Evolutionary conservation across 768 basidiomycete genomes (phyloP).

Genomic region (Leccinum aurantiacum): DNA sequence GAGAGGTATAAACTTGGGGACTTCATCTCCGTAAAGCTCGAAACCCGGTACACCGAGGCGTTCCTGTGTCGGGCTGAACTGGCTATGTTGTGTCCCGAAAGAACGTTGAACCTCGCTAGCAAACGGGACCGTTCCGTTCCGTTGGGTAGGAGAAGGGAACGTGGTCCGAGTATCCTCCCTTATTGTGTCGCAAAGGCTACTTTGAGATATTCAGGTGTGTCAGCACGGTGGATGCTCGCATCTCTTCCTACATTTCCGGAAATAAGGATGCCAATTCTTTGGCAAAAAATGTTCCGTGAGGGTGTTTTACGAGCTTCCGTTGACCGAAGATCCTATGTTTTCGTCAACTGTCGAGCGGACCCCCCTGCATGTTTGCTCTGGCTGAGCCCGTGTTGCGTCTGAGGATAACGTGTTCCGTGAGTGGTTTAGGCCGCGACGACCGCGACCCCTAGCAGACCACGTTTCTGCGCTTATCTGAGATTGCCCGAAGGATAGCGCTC

Average conservation of each 20-base stretch:
- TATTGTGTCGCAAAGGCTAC: conserved; percentile 12
- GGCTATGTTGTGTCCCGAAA: conserved; percentile 25
- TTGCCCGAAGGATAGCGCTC: conserved; percentile 7
- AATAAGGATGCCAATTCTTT: conserved; percentile 16
- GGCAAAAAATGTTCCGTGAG: conserved; percentile 9
- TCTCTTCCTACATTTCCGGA: conserved; percentile 13
- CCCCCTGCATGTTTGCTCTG: conserved; percentile 1
- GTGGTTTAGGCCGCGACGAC: neutral
- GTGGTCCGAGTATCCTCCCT: conserved; percentile 12
- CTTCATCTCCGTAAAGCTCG: conserved; percentile 31
- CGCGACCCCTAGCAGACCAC: conserved; percentile 1
- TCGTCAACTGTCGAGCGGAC: conserved; percentile 8
- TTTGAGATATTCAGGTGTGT: conserved; percentile 16
- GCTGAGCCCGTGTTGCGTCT: neutral
- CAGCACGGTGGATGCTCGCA: neutral
- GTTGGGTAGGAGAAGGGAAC: conserved; percentile 10
- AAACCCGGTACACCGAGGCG: conserved; percentile 29
- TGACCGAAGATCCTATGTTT: conserved; percentile 11
- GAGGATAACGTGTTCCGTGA: neutral
- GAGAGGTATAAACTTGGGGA: conserved; percentile 16
- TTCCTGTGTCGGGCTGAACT: conserved; percentile 29
- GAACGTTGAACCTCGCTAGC: conserved; percentile 6
- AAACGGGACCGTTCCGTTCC: conserved; percentile 15
- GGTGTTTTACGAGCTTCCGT: conserved; percentile 12
- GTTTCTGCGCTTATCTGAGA: conserved; percentile 21